Evolutionary conservation across 2,329 filamentous ascomycete genomes (phyloP), one percentile per base, ranked within the genome.

Genomic region (Fusarium pseudonygamai): DNA sequence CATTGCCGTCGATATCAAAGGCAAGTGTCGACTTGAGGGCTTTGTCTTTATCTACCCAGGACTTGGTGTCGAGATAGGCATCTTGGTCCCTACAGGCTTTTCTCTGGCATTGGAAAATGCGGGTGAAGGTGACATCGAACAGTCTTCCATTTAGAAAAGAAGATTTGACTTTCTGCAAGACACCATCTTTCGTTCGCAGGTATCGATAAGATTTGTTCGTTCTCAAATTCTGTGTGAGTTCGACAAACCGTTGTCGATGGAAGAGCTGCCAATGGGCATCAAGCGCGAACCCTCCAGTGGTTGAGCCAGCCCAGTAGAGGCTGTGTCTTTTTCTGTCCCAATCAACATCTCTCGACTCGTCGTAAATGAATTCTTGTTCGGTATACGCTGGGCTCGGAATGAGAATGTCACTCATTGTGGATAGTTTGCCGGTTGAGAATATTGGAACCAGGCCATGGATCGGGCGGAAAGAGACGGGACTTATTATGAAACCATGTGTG

Each of bases 281-380:
- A 5, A 69, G 67, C 3, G 78, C 80, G 43, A 79, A 84, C 0
- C 83, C 87, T 5, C 88, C 88, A 0, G 88, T 89, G 0, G 83
- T 88, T 2, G 85, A 87, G 1, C 88, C 88, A 0, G 85, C 84
- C 89, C 88, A 90, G 78, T 90, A 90, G 3, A 90, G 78, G 3
- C 83, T 84, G 37, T 86, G 83, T 6, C 72, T 69, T 72, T 90
- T 91, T 13, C 79, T 53, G 1, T 84, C 78, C 87, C 87, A 91
- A 0, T 80, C 75, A 0, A 83, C 47, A 71, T 89, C 88, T 6
- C 80, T 47, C 1, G 69, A 45, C 0, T 79, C 76, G 10, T 83
- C 74, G 75, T 89, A 89, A 9, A 73, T 64, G 39, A 85, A 83
- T 45, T 83, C 79, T 7, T 77, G 20, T 63, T 83, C 79, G 22